These are phyloP conservation scores for Hortiboletus campestris DNA, from an alignment of 768 basidiomycete genomes.

Conservation along the genomic window DNA sequence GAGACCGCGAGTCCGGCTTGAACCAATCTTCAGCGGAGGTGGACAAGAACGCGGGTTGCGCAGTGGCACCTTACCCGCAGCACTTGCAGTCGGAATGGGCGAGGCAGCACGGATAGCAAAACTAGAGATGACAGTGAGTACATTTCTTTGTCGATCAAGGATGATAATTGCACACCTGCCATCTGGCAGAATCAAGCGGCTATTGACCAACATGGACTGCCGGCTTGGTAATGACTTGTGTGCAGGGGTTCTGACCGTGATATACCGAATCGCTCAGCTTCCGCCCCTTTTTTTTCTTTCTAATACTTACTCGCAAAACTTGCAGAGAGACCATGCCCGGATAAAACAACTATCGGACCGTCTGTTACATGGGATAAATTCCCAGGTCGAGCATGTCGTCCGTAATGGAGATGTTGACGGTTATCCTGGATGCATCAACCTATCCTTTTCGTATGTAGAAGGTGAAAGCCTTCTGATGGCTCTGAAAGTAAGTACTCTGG, in stretches of 20 bases:
- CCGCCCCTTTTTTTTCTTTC: not conserved
- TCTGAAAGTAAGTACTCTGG: constrained; percentile 63
- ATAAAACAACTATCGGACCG: constrained; percentile 75
- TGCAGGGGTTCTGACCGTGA: constrained; percentile 92
- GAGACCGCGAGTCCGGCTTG: constrained; percentile 87
- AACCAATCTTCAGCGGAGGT: constrained; percentile 93
- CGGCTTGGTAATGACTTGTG: constrained; percentile 66
- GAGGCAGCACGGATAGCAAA: constrained; percentile 93
- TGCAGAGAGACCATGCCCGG: constrained; percentile 75
- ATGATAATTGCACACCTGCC: constrained; percentile 48
- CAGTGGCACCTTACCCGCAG: constrained; percentile 90
- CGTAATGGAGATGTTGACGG: constrained; percentile 91
- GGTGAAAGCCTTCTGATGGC: constrained; percentile 98
- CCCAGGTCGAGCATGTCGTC: constrained; percentile 84
- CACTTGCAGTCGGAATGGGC: constrained; percentile 88
- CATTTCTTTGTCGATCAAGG: constrained; percentile 25
- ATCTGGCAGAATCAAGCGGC: constrained; percentile 45
- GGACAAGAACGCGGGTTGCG: constrained; percentile 96
- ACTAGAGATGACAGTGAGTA: constrained; percentile 88
- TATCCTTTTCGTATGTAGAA: constrained; percentile 95
- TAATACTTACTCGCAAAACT: constrained; percentile 6
- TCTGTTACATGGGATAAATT: constrained; percentile 76
- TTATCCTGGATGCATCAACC: constrained; percentile 94
- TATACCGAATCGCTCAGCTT: not conserved
- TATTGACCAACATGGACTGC: constrained; percentile 23